These are phyloP conservation scores for Flaveria sonorensis DNA, from an alignment of 129 eudicot genomes.

Conservation along the genomic window DNA sequence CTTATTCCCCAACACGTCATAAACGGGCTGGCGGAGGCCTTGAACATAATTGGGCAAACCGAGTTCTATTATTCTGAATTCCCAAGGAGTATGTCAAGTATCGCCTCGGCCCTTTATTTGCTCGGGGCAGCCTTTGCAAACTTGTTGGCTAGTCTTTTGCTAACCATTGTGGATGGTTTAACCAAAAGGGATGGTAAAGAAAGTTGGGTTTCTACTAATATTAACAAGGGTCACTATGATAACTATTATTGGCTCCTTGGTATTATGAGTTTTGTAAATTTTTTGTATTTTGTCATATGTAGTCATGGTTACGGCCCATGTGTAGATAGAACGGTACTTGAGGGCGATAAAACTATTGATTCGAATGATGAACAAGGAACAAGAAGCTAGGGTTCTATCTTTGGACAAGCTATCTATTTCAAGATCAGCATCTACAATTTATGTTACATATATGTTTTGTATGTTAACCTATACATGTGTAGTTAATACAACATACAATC, in stretches of 20 bases:
- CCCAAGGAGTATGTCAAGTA: slow-evolving; percentile 89
- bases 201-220: slow-evolving; percentile 72
- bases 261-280: slow-evolving; percentile 48
- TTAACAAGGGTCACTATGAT: slow-evolving; percentile 77
- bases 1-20: slow-evolving; percentile 61
- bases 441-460: no score
- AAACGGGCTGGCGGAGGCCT: slow-evolving; percentile 71
- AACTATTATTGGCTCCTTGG: slow-evolving; percentile 78
- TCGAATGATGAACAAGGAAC: neutral
- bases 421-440: neutral
- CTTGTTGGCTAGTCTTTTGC: slow-evolving; percentile 65
- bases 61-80: slow-evolving; percentile 84
- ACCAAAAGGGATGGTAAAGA: slow-evolving; percentile 58
- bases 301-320: slow-evolving; percentile 68
- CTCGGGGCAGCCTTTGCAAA: slow-evolving; percentile 59
- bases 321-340: slow-evolving; percentile 29
- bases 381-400: slow-evolving; percentile 14
- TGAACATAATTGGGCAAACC: slow-evolving; percentile 66
- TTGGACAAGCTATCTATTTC: neutral
- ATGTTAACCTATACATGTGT: no score
- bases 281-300: slow-evolving; percentile 52
- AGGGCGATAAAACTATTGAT: slow-evolving; percentile 14
- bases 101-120: slow-evolving; percentile 58
- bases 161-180: slow-evolving; percentile 50
- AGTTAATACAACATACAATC: no score